Conservation (phyloP, 805 yeast genomes). For the Kodamaea laetipori region DNA sequence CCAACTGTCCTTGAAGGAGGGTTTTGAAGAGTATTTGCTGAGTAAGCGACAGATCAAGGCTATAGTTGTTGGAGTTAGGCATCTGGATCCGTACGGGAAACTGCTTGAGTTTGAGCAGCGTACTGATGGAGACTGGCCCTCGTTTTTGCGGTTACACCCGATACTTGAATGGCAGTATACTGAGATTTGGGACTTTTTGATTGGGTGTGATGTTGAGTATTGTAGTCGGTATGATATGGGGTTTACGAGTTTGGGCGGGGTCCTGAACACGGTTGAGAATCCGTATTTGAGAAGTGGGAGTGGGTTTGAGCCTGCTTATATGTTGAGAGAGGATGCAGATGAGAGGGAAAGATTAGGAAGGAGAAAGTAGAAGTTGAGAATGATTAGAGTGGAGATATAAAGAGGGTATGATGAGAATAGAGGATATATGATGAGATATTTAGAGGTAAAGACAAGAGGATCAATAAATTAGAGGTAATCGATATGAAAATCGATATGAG, state of each 20-base stretch:
- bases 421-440: no score
- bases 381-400: no score
- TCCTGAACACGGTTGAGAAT: conserved; percentile 67
- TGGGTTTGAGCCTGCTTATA: conserved; percentile 54
- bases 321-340: conserved; percentile 58
- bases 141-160: conserved; percentile 81
- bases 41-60: conserved; percentile 59
- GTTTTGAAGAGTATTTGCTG: conserved; percentile 64
- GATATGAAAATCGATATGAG: no score
- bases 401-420: no score
- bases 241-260: conserved; percentile 87
- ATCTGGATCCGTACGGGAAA: conserved; percentile 83
- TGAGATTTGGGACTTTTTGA: conserved; percentile 83
- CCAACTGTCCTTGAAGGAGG: conserved; percentile 59
- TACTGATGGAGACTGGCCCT: conserved; percentile 93
- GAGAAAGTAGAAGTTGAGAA: no score
- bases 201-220: conserved; percentile 59
- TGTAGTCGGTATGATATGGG: conserved; percentile 81
- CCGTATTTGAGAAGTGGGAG: conserved; percentile 47
- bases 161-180: conserved; percentile 83
- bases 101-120: conserved; percentile 58
- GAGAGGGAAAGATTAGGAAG: conserved; percentile 55
- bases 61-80: conserved; percentile 83
- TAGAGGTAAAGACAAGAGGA: no score
- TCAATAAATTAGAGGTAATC: no score